Evolutionary conservation across 73 alveolate genomes (phyloP).

Genomic region (Tetrahymena malaccensis): DNA sequence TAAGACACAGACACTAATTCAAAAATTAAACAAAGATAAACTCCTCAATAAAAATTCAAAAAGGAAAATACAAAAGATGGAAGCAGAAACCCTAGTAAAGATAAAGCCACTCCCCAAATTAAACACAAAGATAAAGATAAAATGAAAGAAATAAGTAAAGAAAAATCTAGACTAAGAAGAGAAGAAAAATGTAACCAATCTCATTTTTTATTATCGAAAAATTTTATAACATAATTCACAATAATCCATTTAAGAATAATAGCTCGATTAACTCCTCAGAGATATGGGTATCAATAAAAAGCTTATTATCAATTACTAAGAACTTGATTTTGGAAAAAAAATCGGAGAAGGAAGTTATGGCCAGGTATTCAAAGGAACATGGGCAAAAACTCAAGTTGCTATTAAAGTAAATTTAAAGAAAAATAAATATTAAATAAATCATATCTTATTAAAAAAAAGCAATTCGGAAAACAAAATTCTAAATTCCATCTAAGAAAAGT

Average conservation of each 20-base stretch:
- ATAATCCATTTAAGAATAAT: neutral
- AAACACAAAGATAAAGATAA: neutral
- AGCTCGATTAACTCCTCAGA: neutral
- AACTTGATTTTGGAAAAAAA: conserved; percentile 5
- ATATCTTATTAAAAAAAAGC: neutral
- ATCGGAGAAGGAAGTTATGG: conserved; percentile 84
- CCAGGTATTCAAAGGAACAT: conserved; percentile 74
- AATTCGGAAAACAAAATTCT: conserved; percentile 52
- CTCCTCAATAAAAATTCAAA: neutral
- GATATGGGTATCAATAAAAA: conserved; percentile 39
- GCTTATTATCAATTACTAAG: conserved; percentile 6
- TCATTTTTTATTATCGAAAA: neutral
- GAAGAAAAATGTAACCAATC: neutral
- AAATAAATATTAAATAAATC: neutral
- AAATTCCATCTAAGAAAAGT: conserved; percentile 28
- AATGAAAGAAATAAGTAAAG: neutral
- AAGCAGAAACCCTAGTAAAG: neutral
- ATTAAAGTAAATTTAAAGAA: conserved; percentile 50
- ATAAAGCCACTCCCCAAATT: neutral
- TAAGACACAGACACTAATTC: neutral
- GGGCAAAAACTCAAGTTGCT: conserved; percentile 82
- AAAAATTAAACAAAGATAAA: neutral
- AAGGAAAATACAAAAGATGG: neutral
- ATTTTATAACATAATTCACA: too few species aligned
- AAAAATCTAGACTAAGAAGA: neutral